These are phyloP conservation scores for Colletotrichum eremochloae DNA, from an alignment of 2,329 filamentous ascomycete genomes.

Conservation along the genomic window DNA sequence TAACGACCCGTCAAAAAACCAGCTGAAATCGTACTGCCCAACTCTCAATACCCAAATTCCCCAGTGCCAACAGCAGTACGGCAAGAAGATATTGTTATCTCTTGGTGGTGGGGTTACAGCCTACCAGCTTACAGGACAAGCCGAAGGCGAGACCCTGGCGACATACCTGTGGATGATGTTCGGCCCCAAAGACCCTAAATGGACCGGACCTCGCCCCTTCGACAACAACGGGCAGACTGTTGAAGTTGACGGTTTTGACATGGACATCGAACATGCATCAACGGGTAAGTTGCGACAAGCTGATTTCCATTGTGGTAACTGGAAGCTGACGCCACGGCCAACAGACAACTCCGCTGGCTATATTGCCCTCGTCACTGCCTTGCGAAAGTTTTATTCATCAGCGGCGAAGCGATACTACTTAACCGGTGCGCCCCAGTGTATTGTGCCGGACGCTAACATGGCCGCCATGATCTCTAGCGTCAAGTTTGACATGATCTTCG, in stretches of 20 bases:
- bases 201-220: conserved; percentile 46
- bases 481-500: conserved; percentile 57
- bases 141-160: conserved; percentile 54
- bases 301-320: too few relatives aligned
- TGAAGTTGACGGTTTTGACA: conserved; percentile 51
- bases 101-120: conserved; percentile 53
- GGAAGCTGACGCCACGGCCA: not conserved
- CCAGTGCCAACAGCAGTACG: conserved; percentile 53
- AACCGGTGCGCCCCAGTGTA: conserved; percentile 61
- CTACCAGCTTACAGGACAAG: conserved; percentile 54
- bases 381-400: conserved; percentile 46
- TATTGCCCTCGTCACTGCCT: conserved; percentile 46
- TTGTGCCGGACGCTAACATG: conserved; percentile 55
- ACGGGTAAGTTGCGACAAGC: conserved; percentile 13
- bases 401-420: conserved; percentile 56
- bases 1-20: conserved; percentile 49
- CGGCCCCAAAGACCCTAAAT: conserved; percentile 52
- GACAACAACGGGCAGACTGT: conserved; percentile 44
- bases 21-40: conserved; percentile 52
- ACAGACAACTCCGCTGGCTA: conserved; percentile 49
- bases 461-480: conserved; percentile 54
- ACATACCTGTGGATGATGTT: conserved; percentile 56
- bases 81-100: conserved; percentile 58
- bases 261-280: conserved; percentile 51
- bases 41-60: conserved; percentile 53